These are phyloP conservation scores for Berkeleyomyces basicola DNA, from an alignment of 2,329 filamentous ascomycete genomes.

Conservation along the genomic window DNA sequence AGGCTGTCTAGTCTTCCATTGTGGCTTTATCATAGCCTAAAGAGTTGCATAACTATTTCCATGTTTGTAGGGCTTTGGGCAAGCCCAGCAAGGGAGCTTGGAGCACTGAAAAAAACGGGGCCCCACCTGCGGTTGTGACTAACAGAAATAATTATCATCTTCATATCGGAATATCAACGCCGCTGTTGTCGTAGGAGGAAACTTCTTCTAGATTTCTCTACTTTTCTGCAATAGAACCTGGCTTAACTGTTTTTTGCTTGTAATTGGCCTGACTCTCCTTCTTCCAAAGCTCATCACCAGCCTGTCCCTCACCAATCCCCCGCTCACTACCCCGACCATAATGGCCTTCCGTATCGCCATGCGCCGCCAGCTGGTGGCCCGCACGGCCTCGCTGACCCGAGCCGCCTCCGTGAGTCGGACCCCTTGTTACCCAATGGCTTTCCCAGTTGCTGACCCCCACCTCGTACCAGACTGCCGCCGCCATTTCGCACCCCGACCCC, in stretches of 20 bases:
- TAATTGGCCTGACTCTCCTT: background rate
- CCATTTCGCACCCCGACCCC: constrained; percentile 53
- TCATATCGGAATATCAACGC: constrained; percentile 12
- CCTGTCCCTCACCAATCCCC: constrained; percentile 1
- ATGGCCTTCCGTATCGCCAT: constrained; percentile 28
- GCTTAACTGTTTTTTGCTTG: background rate
- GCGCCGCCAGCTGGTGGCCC: constrained; percentile 23
- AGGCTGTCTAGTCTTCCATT: background rate
- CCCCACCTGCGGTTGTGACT: constrained; percentile 8
- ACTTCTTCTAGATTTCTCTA: background rate
- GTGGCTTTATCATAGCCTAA: background rate
- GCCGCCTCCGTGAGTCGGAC: constrained; percentile 21
- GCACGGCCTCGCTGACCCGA: constrained; percentile 21
- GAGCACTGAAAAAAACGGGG: background rate
- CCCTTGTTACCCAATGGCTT: background rate
- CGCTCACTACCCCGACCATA: background rate
- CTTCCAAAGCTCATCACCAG: background rate
- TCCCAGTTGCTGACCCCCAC: background rate
- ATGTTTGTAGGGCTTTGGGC: background rate
- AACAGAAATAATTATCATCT: background rate
- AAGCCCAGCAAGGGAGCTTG: background rate
- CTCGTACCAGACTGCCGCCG: background rate
- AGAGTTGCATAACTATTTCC: background rate
- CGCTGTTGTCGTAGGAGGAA: background rate
- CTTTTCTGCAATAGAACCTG: background rate